These are phyloP conservation scores for Wickerhamomyces mucosus DNA, from an alignment of 805 yeast species.

Conservation along the genomic window DNA sequence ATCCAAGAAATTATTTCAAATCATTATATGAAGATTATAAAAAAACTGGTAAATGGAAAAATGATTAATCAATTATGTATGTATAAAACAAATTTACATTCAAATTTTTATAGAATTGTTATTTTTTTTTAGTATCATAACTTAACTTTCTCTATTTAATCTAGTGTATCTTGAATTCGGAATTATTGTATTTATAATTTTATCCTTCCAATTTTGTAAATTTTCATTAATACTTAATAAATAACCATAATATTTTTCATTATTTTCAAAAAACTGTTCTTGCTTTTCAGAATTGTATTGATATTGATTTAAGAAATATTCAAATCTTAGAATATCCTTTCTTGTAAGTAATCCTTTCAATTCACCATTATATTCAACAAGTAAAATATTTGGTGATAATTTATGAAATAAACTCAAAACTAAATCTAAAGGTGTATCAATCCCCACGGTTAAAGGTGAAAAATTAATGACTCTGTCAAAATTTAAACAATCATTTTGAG, in stretches of 20 bases:
- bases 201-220: too few species aligned
- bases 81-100: neutral
- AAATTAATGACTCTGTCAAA: conserved; percentile 31
- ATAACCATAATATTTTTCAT: too few species aligned
- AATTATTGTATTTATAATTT: too few species aligned
- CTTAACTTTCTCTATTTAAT: too few species aligned
- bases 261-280: too few species aligned
- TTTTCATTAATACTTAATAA: too few species aligned
- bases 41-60: conserved; percentile 68
- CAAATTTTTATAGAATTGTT: too few species aligned
- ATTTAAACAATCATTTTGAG: conserved; percentile 8
- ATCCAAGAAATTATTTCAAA: conserved; percentile 61
- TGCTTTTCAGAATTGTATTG: conserved; percentile 5
- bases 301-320: conserved; percentile 22
- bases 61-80: conserved; percentile 5
- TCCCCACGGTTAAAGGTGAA: conserved; percentile 54
- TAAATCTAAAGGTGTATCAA: conserved; percentile 46
- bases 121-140: too few species aligned
- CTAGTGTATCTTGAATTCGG: too few species aligned
- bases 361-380: conserved; percentile 51
- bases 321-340: conserved; percentile 71
- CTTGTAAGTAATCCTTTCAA: conserved; percentile 73
- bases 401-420: conserved; percentile 62
- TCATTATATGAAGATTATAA: conserved; percentile 64
- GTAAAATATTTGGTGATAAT: conserved; percentile 69